Conservation (phyloP, 495 filamentous ascomycete species). For the Gamarada debralockiae region DNA sequence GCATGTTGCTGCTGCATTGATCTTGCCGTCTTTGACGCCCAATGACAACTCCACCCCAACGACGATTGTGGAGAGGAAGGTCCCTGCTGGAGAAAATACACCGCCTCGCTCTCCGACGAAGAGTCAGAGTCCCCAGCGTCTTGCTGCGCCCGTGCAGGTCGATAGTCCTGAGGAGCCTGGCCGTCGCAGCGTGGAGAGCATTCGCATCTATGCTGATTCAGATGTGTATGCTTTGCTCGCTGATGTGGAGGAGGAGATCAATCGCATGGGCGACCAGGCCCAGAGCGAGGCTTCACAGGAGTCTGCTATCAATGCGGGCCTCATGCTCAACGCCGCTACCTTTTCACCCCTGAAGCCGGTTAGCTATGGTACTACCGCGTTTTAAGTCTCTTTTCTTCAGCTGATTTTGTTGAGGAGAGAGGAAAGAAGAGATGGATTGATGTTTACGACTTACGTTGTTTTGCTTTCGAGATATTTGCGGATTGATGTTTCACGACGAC, state of each 20-base stretch:
- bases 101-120: constrained; percentile 24
- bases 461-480: neutral
- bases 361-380: neutral
- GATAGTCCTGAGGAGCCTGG: neutral
- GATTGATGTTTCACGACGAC: neutral
- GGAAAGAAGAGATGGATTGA: neutral
- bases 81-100: constrained; percentile 13
- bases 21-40: constrained; percentile 13
- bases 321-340: constrained; percentile 16
- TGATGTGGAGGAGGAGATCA: constrained; percentile 58
- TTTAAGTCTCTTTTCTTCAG: neutral
- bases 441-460: constrained; percentile 1
- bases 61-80: neutral
- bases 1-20: constrained; percentile 61
- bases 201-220: constrained; percentile 62
- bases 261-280: constrained; percentile 37
- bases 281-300: neutral
- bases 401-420: neutral
- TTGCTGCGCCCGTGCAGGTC: neutral
- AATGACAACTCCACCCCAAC: neutral
- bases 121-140: constrained; percentile 1
- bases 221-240: constrained; percentile 59
- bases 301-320: constrained; percentile 13
- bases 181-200: constrained; percentile 49
- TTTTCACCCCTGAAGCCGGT: neutral